These are phyloP conservation scores for Verticillium nonalfalfae DNA, from an alignment of 2,329 filamentous ascomycete species.

Conservation along the genomic window DNA sequence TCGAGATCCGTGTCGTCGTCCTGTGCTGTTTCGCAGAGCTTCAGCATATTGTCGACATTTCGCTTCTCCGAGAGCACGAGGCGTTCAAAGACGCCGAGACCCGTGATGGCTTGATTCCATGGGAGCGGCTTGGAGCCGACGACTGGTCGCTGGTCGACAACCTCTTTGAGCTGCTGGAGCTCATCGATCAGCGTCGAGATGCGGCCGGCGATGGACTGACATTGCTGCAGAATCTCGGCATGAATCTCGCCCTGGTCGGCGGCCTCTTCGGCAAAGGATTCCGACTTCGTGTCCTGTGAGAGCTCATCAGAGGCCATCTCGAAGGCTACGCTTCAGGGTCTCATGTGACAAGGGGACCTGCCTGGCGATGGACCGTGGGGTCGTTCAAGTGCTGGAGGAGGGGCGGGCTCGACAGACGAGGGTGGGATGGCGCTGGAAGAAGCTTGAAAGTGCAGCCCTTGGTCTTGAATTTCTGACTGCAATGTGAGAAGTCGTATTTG, in stretches of 20 bases:
- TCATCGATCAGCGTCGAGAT: conserved; percentile 6
- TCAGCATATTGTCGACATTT: conserved; percentile 10
- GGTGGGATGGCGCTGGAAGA: too few species aligned
- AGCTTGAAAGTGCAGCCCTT: too few species aligned
- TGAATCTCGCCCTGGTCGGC: not conserved
- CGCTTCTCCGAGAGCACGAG: conserved; percentile 9
- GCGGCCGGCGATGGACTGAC: conserved; percentile 4
- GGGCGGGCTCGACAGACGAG: too few species aligned
- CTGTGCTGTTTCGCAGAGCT: not conserved
- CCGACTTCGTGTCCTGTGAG: not conserved
- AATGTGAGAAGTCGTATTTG: too few species aligned
- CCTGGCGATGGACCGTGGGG: not conserved
- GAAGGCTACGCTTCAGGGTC: not conserved
- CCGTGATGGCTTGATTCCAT: conserved; percentile 11
- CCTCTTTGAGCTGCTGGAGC: conserved; percentile 8
- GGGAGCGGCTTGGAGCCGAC: conserved; percentile 6
- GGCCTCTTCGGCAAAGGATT: not conserved
- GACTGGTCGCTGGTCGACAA: conserved; percentile 5
- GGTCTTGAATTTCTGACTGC: too few species aligned
- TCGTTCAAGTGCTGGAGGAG: not conserved
- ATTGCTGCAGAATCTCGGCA: conserved; percentile 5
- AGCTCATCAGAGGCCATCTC: not conserved
- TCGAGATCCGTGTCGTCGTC: not conserved
- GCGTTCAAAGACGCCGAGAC: conserved; percentile 9
- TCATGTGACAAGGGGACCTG: not conserved